Evolutionary conservation across 192 early-diverging fungal genomes (phyloP).

Genomic region (Backusella sp.): DNA sequence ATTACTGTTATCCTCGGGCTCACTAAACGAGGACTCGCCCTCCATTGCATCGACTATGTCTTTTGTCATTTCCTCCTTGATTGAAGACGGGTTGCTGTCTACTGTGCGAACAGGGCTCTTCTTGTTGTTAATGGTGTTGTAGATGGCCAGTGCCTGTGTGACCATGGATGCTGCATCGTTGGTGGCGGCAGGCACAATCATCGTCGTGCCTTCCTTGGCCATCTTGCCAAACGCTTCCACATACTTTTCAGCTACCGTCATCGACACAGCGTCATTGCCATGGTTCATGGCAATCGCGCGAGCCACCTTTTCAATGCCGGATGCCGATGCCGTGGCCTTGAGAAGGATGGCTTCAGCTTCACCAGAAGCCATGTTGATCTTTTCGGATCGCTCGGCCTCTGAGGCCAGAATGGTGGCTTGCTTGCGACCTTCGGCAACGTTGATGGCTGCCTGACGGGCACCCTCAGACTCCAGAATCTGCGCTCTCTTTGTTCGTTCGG

Average conservation of each 20-base stretch:
- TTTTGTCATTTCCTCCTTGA: conserved; percentile 30
- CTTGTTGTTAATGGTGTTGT: conserved; percentile 48
- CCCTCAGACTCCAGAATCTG: conserved; percentile 90
- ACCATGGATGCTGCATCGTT: conserved; percentile 89
- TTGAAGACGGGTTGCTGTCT: background rate
- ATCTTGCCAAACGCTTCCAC: conserved; percentile 91
- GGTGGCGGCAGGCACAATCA: conserved; percentile 83
- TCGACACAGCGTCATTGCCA: conserved; percentile 82
- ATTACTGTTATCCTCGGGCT: conserved; percentile 9
- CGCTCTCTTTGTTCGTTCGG: conserved; percentile 93
- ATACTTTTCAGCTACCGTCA: conserved; percentile 95
- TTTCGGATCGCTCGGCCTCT: conserved; percentile 86
- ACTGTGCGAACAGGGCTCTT: conserved; percentile 1
- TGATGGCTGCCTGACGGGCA: conserved; percentile 90
- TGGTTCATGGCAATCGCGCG: conserved; percentile 63
- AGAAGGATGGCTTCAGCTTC: conserved; percentile 89
- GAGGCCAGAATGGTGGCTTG: conserved; percentile 91
- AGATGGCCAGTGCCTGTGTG: conserved; percentile 66
- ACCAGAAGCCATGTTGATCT: conserved; percentile 89
- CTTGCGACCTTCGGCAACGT: conserved; percentile 94
- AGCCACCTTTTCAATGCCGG: conserved; percentile 80
- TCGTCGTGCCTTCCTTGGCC: conserved; percentile 90
- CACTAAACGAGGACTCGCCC: conserved; percentile 10
- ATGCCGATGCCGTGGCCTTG: conserved; percentile 78
- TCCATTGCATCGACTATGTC: conserved; percentile 30